Base-by-base conservation (phyloP, 2,329 filamentous ascomycete genomes). In the Curvularia hawaiiensis region DNA sequence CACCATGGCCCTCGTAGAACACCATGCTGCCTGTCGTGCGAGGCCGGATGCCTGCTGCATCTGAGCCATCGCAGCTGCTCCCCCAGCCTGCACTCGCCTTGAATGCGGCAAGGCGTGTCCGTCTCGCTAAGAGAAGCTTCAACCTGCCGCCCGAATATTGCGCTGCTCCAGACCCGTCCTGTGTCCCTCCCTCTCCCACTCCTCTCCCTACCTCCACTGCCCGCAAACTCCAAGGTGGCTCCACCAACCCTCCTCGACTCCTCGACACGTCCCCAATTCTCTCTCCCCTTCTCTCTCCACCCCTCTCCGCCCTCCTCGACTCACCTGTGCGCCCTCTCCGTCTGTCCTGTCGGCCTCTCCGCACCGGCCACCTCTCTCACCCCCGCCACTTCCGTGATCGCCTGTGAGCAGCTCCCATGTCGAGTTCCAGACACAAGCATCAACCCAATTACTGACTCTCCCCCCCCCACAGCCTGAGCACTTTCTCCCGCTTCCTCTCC, bases 341-440 rank as follows among this genome's bases (percentile, higher is more conserved):
- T 43, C 40, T 26, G 40, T 52, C 56, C 63, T 58, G 49, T 57
- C 55, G 53, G 64, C 50, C 59, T 50, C 62, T 59, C 67, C 67
- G 67, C 70, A 69, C 66, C 67, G 63, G 66, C 69, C 69, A 68
- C 66, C 65, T 65, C 68, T 67, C 68, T 65, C 64, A 63, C 67
- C 67, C 69, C 71, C 72, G 69, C 73, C 70, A 70, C 71, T 71
- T 68, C 68, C 69, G 65, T 61, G 58, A 53, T 58, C 63, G 59
- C 59, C 67, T 66, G 72, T 75, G 51, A 65, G 73, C 73, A 62
- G 64, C 61, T 62, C 48, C 54, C 60, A 55, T 56, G 41, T 46
- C 39, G 45, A 52, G 50, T 39, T 50, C 45, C 49, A 65, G 59
- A 51, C 62, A 50, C 62, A 61, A 51, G 51, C 67, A 58, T 66